Evolutionary conservation across 2,329 filamentous ascomycete species (phyloP).

Genomic region (Epichloe gansuensis): DNA sequence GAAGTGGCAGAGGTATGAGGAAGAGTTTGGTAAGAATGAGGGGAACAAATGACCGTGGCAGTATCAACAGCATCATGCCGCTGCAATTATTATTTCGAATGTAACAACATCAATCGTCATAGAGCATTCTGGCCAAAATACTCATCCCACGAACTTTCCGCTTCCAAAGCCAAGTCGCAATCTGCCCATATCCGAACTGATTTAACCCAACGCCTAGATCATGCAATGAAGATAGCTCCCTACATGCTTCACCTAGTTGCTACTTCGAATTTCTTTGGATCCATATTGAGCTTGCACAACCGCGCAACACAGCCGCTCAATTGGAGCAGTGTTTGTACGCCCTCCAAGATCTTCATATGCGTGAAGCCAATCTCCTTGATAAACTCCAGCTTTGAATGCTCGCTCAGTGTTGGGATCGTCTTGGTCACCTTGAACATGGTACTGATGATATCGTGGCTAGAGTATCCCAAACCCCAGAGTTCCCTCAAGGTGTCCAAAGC

Average conservation of each 20-base stretch:
- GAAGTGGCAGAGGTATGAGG: slow-evolving; percentile 55
- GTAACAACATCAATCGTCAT: neutral
- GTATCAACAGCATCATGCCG: neutral
- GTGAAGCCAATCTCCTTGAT: slow-evolving; percentile 98
- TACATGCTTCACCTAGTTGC: slow-evolving; percentile 19
- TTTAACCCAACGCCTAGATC: slow-evolving; percentile 20
- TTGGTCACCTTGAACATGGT: slow-evolving; percentile 99
- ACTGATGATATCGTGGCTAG: slow-evolving; percentile 96
- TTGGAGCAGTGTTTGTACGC: slow-evolving; percentile 88
- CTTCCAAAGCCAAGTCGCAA: neutral
- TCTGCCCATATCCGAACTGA: slow-evolving; percentile 1
- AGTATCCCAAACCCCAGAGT: slow-evolving; percentile 90
- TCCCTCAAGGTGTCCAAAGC: slow-evolving; percentile 79
- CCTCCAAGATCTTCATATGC: slow-evolving; percentile 98
- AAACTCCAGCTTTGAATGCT: slow-evolving; percentile 92
- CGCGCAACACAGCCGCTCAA: slow-evolving; percentile 85
- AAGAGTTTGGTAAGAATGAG: slow-evolving; percentile 36
- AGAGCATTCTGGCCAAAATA: neutral
- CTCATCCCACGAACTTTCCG: neutral
- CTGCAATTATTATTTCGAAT: neutral
- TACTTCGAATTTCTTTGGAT: slow-evolving; percentile 61
- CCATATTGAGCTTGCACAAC: slow-evolving; percentile 93
- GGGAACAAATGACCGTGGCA: slow-evolving; percentile 19
- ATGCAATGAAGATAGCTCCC: neutral
- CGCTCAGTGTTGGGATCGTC: slow-evolving; percentile 79